phyloP scores from a whole-genome alignment of 805 yeast species.

The Kluyveromyces starmeri region DNA sequence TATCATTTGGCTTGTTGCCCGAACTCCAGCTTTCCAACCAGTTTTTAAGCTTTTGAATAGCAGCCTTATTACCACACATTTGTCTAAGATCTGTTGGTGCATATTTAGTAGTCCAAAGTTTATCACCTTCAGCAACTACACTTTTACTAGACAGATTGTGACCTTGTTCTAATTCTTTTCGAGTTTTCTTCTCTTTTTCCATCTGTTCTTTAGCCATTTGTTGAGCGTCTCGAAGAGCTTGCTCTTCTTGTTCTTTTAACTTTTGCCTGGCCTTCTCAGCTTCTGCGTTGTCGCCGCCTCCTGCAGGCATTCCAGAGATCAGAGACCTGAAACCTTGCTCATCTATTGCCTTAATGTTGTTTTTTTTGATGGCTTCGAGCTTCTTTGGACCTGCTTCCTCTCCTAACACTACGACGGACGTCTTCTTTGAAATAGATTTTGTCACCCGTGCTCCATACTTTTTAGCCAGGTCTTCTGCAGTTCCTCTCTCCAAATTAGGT shows the following conservation, averaged over 20 bases:
- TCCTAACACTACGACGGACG: conserved; percentile 84
- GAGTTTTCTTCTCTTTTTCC: conserved; percentile 28
- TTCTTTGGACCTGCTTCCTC: conserved; percentile 97
- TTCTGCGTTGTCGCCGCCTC: conserved; percentile 78
- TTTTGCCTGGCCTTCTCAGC: conserved; percentile 69
- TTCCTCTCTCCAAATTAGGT: conserved; percentile 69
- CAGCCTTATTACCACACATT: conserved; percentile 85
- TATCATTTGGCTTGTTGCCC: conserved; percentile 46
- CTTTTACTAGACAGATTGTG: conserved; percentile 13
- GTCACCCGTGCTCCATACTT: conserved; percentile 89
- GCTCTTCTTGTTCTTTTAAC: conserved; percentile 56
- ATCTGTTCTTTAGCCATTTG: conserved; percentile 40
- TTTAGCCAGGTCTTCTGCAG: conserved; percentile 68
- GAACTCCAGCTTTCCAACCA: conserved; percentile 80
- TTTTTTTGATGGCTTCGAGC: conserved; percentile 64
- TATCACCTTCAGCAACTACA: conserved; percentile 35
- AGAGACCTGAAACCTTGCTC: conserved; percentile 80
- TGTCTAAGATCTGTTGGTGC: conserved; percentile 75
- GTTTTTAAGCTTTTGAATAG: conserved; percentile 49
- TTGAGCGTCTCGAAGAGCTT: conserved; percentile 44
- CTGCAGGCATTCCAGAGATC: conserved; percentile 73
- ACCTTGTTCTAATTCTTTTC: conserved; percentile 23
- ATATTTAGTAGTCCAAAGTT: conserved; percentile 87
- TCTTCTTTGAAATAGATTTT: conserved; percentile 73
- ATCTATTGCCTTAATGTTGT: conserved; percentile 69